phyloP scores from a whole-genome alignment of 345 rosid genomes.

The Lepidium didymum region DNA sequence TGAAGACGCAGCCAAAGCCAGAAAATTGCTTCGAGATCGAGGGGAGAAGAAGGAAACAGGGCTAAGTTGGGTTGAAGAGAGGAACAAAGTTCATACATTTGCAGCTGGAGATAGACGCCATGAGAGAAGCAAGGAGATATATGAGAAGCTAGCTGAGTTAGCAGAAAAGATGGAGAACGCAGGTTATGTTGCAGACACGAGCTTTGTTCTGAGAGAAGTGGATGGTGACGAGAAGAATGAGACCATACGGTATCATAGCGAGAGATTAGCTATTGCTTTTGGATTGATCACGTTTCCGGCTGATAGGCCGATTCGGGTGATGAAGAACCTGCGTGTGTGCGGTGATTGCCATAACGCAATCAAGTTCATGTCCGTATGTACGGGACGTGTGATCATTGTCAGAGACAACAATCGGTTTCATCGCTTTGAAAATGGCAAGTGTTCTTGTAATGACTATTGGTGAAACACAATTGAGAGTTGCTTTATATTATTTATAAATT shows the following conservation, averaged over 20 bases:
- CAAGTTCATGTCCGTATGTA: conserved; percentile 70
- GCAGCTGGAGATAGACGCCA: conserved; percentile 72
- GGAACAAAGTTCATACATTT: conserved; percentile 75
- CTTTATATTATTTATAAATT: neutral
- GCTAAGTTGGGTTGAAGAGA: conserved; percentile 91
- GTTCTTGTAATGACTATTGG: conserved; percentile 93
- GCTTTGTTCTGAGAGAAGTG: conserved; percentile 65
- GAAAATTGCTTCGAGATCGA: conserved; percentile 69
- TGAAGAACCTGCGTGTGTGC: conserved; percentile 85
- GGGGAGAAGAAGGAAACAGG: conserved; percentile 90
- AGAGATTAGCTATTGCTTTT: conserved; percentile 74
- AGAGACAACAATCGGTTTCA: conserved; percentile 85
- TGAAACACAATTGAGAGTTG: conserved; percentile 23
- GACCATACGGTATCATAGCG: conserved; percentile 73
- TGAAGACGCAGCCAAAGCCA: conserved; percentile 74
- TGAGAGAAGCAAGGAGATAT: conserved; percentile 49
- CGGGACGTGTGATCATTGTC: conserved; percentile 69
- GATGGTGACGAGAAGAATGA: conserved; percentile 64
- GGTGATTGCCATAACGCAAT: conserved; percentile 90
- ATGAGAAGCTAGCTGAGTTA: conserved; percentile 63
- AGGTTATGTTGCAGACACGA: conserved; percentile 82
- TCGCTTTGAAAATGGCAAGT: conserved; percentile 70
- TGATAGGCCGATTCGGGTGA: conserved; percentile 62
- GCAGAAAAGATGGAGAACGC: conserved; percentile 74
- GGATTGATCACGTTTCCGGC: conserved; percentile 54